Percentiles rank a stretch among this genome's conserved stretches.
These are phyloP conservation scores for Myxozyma neotropica DNA, from an alignment of 805 yeast genomes.

Conservation along the genomic window DNA sequence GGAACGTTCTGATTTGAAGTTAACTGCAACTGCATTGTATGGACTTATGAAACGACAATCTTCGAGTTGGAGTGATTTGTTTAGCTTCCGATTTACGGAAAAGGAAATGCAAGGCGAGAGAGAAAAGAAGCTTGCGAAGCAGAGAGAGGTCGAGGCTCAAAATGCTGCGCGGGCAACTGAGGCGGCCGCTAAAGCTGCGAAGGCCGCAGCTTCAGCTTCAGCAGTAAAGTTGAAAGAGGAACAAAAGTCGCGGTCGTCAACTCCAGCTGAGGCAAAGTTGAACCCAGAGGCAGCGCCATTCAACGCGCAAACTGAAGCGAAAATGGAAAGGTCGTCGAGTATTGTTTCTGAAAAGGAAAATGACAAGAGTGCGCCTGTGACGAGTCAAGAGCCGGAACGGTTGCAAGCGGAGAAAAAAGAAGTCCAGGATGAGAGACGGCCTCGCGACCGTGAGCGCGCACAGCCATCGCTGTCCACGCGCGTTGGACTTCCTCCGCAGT, in stretches of 20 bases:
- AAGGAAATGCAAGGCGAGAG: conserved; percentile 3
- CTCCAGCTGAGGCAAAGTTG: not conserved
- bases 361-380: not conserved
- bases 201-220: not conserved
- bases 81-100: conserved; percentile 12
- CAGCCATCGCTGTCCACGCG: conserved; percentile 8
- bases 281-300: conserved; percentile 6
- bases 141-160: not conserved
- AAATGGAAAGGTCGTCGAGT: not conserved
- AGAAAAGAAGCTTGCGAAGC: conserved; percentile 8
- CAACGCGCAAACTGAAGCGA: not conserved
- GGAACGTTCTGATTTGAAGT: conserved; percentile 73
- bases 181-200: conserved; percentile 5
- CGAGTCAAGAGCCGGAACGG: not conserved
- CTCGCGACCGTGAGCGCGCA: not conserved
- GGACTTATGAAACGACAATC: conserved; percentile 38
- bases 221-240: not conserved
- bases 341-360: not conserved
- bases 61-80: conserved; percentile 35
- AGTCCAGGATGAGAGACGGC: not conserved
- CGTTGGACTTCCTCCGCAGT: conserved; percentile 12
- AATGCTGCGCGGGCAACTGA: conserved; percentile 7
- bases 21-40: conserved; percentile 57
- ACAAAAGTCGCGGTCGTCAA: not conserved
- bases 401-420: not conserved